Evolutionary conservation across 495 filamentous ascomycete species (phyloP).

Genomic region (Darksidea phi): DNA sequence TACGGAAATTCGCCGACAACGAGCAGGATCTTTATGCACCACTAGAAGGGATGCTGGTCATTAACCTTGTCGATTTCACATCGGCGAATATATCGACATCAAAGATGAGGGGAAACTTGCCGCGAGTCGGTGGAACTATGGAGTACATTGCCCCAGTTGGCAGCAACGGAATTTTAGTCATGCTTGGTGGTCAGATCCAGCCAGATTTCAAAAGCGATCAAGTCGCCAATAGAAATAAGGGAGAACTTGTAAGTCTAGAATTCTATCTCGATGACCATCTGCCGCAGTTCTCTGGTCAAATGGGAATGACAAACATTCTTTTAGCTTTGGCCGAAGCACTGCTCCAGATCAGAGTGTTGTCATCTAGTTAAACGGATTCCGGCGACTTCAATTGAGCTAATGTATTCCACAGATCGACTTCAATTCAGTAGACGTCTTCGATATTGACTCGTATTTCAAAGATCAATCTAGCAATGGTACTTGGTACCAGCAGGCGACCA

Average conservation of each 20-base stretch:
- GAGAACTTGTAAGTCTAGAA: too few relatives aligned
- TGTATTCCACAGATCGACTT: slow-evolving; percentile 11
- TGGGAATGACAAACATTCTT: too few relatives aligned
- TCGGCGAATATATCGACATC: slow-evolving; percentile 21
- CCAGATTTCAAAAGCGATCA: too few relatives aligned
- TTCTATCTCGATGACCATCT: too few relatives aligned
- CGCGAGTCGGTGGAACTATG: slow-evolving; percentile 19
- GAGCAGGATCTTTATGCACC: slow-evolving; percentile 23
- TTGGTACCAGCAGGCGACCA: slow-evolving; percentile 29
- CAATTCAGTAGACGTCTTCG: slow-evolving; percentile 25
- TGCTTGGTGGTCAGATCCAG: slow-evolving; percentile 25
- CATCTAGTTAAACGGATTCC: too few relatives aligned
- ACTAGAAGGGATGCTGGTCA: slow-evolving; percentile 44
- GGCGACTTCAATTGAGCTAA: too few relatives aligned
- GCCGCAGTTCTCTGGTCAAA: too few relatives aligned
- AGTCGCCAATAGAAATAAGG: too few relatives aligned
- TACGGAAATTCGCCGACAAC: too few relatives aligned
- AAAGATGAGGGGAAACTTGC: slow-evolving; percentile 5
- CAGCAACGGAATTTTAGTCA: slow-evolving; percentile 19
- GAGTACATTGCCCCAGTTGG: slow-evolving; percentile 25
- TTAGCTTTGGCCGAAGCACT: too few relatives aligned
- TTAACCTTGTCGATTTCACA: slow-evolving; percentile 41
- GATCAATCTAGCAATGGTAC: slow-evolving; percentile 9
- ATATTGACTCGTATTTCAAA: slow-evolving; percentile 22
- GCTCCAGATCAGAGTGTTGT: too few relatives aligned